A percentile compares a stretch with the other conserved stretches of the same genome.
These are phyloP conservation scores for Luffa aegyptiaca DNA, from an alignment of 306 rosid genomes.

Conservation along the genomic window DNA sequence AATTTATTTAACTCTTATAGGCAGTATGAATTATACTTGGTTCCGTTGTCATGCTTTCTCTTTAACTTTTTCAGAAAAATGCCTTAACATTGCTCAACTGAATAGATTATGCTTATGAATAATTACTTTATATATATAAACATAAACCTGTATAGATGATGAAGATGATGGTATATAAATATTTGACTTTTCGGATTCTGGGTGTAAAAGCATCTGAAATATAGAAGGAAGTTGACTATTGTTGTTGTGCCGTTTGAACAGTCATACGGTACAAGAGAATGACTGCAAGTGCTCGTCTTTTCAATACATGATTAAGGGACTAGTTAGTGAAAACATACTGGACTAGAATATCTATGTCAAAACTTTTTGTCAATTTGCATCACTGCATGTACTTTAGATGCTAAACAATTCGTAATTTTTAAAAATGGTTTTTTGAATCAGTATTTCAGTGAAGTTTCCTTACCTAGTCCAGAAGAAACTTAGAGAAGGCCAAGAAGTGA, in stretches of 20 bases:
- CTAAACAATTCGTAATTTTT: not conserved
- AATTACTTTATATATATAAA: not conserved
- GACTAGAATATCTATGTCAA: not conserved
- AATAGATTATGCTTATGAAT: too few species aligned
- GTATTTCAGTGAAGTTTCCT: slow-evolving; percentile 72
- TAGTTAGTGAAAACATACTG: not conserved
- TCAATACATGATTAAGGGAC: not conserved
- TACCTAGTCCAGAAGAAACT: slow-evolving; percentile 68
- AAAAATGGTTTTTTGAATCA: slow-evolving; percentile 28
- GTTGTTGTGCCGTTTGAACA: not conserved
- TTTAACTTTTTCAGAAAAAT: not conserved
- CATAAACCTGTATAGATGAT: not conserved
- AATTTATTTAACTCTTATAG: not conserved
- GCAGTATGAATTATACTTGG: not conserved
- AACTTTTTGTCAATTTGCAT: not conserved
- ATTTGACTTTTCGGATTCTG: not conserved
- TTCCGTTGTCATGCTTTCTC: not conserved
- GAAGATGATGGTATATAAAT: not conserved
- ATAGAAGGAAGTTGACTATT: not conserved
- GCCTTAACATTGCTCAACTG: not conserved
- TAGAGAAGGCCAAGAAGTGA: slow-evolving; percentile 82
- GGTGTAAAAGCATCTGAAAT: not conserved
- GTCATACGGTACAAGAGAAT: not conserved
- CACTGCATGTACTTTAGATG: not conserved
- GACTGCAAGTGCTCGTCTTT: not conserved